Evolutionary conservation across 345 rosid species (phyloP).

Genomic region (Gossypium raimondii): DNA sequence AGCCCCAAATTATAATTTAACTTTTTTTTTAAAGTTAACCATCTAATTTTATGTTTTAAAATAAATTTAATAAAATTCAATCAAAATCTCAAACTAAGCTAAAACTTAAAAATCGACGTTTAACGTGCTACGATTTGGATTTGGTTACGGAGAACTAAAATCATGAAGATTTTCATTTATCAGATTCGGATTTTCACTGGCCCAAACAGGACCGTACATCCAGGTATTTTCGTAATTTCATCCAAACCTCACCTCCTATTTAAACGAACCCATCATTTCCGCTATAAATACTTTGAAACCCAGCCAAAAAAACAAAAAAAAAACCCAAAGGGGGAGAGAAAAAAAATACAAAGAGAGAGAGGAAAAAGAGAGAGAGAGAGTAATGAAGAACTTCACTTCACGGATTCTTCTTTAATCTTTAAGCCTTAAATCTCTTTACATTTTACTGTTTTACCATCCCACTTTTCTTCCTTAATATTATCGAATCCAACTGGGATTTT

Average conservation of each 20-base stretch:
- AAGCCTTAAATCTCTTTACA: slow-evolving; percentile 7
- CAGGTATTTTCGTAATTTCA: slow-evolving; percentile 33
- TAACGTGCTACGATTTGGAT: too few relatives aligned
- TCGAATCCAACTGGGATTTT: slow-evolving; percentile 2
- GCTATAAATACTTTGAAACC: slow-evolving; percentile 34
- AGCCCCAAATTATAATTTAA: too few relatives aligned
- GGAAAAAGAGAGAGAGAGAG: slow-evolving; percentile 2
- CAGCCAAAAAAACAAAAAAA: neutral
- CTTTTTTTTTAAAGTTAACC: too few relatives aligned
- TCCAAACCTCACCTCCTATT: slow-evolving; percentile 3
- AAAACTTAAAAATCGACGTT: too few relatives aligned
- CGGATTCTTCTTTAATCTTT: slow-evolving; percentile 7
- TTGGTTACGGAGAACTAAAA: neutral
- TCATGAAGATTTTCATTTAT: neutral
- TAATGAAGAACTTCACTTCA: neutral
- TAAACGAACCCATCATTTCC: slow-evolving; percentile 1
- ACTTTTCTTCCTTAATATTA: slow-evolving; percentile 4
- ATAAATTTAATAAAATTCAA: too few relatives aligned
- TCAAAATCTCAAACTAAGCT: too few relatives aligned
- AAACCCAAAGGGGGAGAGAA: neutral
- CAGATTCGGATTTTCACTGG: neutral
- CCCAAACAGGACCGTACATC: neutral
- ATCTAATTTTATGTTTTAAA: too few relatives aligned
- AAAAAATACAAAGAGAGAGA: slow-evolving; percentile 10
- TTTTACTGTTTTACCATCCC: slow-evolving; percentile 21